Base-by-base conservation (phyloP, 352 stramenopile species). In the Pythium rhizo-oryzae region DNA sequence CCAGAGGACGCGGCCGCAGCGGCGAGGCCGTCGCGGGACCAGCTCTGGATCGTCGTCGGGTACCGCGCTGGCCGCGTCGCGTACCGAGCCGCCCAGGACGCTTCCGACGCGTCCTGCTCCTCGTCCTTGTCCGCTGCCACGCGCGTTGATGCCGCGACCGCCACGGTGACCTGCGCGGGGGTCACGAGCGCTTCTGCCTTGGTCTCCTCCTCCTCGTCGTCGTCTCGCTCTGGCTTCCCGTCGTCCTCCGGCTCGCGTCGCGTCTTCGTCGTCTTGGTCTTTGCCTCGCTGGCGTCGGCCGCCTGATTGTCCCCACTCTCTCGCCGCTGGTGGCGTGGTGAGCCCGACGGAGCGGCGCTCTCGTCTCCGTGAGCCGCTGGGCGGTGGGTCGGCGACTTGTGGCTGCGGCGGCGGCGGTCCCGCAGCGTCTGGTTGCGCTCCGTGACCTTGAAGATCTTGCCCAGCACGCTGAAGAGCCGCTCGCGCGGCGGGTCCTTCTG, bases 361-460 rank as follows among this genome's bases (percentile, higher is more conserved):
- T 33, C 6, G 2, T 33, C 28, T 33, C 28, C 28, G 28, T 33
- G 28, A 7, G 28, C 28, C 35, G 35, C 35, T 41, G 35, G 6
- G 35, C 35, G 8, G 8, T 46, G 47, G 11, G 43, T 63, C 53
- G 37, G 37, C 50, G 41, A 30, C 57, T 47, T 52, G 18, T 37
- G 23, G 58, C 16, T 41, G 8, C 12, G 35, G 8, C 8, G 35
- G 41, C 30, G 47, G 47, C 46, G 50, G 28, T 70, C 55, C n/a
- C 55, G 62, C 15, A 75, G 47, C 13, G 67, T 72, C 52, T 92
- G 82, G 46, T 92, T 92, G 25, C 79, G 76, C 62, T 92, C 84
- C 0, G 81, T 91, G 43, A 76, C 67, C 61, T 90, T 89, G 70
- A 90, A 92, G 53, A 91, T 93, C 53, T 89, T 88, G 21, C 74